phyloP scores from a whole-genome alignment of 768 basidiomycete genomes.

The Coprinellus aureogranulatus region DNA sequence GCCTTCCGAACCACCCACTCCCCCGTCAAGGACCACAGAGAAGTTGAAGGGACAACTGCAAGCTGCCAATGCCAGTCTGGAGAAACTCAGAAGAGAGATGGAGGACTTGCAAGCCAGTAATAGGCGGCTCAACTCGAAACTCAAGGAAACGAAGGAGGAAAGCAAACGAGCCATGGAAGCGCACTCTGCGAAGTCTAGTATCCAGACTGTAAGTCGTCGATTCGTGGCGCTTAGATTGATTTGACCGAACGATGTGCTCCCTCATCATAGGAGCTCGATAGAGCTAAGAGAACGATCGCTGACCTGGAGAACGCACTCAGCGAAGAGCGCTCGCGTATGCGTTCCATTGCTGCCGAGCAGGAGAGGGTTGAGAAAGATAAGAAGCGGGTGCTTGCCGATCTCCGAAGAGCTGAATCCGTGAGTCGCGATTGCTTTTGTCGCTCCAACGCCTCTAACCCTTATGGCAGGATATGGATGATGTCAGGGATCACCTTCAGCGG shows the following conservation, averaged over 20 bases:
- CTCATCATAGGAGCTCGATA: conserved; percentile 75
- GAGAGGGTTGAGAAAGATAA: conserved; percentile 61
- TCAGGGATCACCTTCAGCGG: conserved; percentile 63
- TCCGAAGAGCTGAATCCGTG: conserved; percentile 72
- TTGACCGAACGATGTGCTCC: too few species aligned
- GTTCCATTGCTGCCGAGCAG: conserved; percentile 64
- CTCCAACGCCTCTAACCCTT: too few species aligned
- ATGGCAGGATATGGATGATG: conserved; percentile 86
- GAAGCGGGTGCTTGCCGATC: conserved; percentile 56
- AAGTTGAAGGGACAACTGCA: conserved; percentile 58
- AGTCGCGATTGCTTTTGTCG: too few species aligned
- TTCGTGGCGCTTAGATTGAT: too few species aligned
- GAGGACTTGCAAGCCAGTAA: conserved; percentile 72
- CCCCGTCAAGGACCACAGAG: conserved; percentile 66
- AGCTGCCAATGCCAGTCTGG: conserved; percentile 61
- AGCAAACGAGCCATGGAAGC: conserved; percentile 47
- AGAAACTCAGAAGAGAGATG: conserved; percentile 63
- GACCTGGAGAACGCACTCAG: conserved; percentile 74
- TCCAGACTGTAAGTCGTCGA: conserved; percentile 49
- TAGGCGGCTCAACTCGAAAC: conserved; percentile 60
- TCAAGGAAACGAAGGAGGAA: conserved; percentile 58
- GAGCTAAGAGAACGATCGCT: conserved; percentile 59
- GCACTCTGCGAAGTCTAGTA: conserved; percentile 46
- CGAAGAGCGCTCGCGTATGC: conserved; percentile 63
- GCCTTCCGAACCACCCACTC: conserved; percentile 60